Evolutionary conservation across 345 rosid genomes (phyloP).

Genomic region (Acer saccharum): DNA sequence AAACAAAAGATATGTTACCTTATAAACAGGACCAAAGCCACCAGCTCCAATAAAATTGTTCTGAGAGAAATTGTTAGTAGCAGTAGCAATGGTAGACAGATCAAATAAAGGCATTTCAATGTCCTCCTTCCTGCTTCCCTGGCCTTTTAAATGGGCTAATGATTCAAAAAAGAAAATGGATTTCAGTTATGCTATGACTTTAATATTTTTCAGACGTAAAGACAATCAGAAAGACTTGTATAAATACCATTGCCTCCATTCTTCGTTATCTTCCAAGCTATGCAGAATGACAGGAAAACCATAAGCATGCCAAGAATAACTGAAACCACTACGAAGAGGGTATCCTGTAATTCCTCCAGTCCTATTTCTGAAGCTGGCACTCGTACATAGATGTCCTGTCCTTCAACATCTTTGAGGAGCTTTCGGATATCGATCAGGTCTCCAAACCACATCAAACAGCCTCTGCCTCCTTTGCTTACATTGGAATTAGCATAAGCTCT

Average conservation of each 20-base stretch:
- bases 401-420: background rate
- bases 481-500: conserved; percentile 32
- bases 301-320: background rate
- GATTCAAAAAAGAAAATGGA: background rate
- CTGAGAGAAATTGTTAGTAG: conserved; percentile 34
- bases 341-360: background rate
- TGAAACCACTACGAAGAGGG: background rate
- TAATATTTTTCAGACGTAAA: no score
- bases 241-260: background rate
- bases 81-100: conserved; percentile 23
- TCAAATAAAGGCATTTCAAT: conserved; percentile 31
- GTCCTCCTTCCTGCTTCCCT: background rate
- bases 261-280: background rate
- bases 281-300: background rate
- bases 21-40: conserved; percentile 47
- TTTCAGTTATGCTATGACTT: background rate
- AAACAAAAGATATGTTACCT: background rate
- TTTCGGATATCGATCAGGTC: conserved; percentile 27
- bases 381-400: conserved; percentile 28
- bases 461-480: conserved; percentile 25
- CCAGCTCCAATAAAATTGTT: conserved; percentile 40
- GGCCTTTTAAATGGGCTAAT: background rate
- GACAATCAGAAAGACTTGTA: no score
- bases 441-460: conserved; percentile 38
- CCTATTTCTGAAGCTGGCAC: conserved; percentile 16